phyloP scores from a whole-genome alignment of 208 protist species.

The Trypanosoma conorhini region DNA sequence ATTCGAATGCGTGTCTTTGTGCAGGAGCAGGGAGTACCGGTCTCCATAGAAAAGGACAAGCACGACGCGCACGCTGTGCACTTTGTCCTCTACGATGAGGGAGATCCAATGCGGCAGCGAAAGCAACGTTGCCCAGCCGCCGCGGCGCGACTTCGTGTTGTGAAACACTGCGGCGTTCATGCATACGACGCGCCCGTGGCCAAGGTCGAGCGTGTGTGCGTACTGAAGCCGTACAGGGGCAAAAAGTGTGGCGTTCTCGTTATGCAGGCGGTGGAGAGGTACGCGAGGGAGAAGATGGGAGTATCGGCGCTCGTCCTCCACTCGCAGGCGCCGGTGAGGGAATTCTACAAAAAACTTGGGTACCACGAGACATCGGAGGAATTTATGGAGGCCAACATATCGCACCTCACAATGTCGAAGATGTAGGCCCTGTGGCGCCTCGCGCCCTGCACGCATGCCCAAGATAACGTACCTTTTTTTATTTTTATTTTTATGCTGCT shows the following conservation, averaged over 20 bases:
- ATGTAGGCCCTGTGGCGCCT: background rate
- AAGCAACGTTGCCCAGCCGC: background rate
- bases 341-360: conserved; percentile 41
- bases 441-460: background rate
- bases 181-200: conserved; percentile 35
- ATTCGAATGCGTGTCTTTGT: conserved; percentile 33
- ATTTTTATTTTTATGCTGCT: conserved; percentile 12
- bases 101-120: background rate
- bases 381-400: conserved; percentile 21
- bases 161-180: conserved; percentile 26
- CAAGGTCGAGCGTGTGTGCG: conserved; percentile 48
- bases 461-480: background rate
- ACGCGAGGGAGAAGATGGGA: conserved; percentile 36
- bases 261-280: conserved; percentile 42
- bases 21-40: conserved; percentile 24
- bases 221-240: conserved; percentile 32
- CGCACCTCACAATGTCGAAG: conserved; percentile 8
- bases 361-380: conserved; percentile 34
- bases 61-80: conserved; percentile 41
- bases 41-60: conserved; percentile 30
- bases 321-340: conserved; percentile 25
- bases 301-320: conserved; percentile 37
- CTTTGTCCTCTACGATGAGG: conserved; percentile 39
- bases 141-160: conserved; percentile 7
- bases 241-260: conserved; percentile 31